Evolutionary conservation across 768 basidiomycete genomes (phyloP).

Genomic region (Suillus lakei): DNA sequence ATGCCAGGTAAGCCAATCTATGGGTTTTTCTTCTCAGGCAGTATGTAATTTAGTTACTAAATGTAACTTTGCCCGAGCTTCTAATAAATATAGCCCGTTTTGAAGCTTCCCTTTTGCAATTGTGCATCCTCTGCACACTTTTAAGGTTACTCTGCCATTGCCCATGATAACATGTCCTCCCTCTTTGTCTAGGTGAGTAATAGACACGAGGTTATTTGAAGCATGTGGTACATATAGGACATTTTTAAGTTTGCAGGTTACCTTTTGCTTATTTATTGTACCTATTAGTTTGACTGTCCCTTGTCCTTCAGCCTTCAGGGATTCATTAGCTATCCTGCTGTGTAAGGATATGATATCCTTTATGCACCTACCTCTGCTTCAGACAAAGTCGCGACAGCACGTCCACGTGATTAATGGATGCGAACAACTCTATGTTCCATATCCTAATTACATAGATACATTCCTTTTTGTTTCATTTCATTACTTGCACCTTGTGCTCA

Average conservation of each 20-base stretch:
- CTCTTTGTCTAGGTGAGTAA: background rate
- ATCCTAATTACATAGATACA: too few relatives aligned
- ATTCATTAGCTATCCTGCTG: background rate
- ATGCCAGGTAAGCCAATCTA: background rate
- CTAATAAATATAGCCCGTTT: background rate
- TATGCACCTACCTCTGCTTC: too few relatives aligned
- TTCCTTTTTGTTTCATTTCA: too few relatives aligned
- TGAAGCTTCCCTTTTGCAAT: background rate
- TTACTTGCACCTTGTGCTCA: too few relatives aligned
- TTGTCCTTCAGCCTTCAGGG: background rate
- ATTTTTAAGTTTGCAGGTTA: background rate
- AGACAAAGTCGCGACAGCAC: too few relatives aligned
- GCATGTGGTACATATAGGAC: conserved; percentile 6
- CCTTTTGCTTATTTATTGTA: background rate
- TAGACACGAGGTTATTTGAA: conserved; percentile 6
- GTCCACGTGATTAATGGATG: too few relatives aligned
- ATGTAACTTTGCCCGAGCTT: background rate
- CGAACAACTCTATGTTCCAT: too few relatives aligned
- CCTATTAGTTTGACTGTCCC: background rate
- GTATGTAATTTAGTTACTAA: background rate
- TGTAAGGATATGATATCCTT: too few relatives aligned
- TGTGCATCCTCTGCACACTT: background rate
- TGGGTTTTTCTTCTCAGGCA: background rate
- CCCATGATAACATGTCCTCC: background rate
- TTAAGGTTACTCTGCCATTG: too few relatives aligned